Percentiles rank a stretch among this genome's conserved stretches.
These are phyloP conservation scores for Sordariomycetes sp. DNA, from an alignment of 2,329 filamentous ascomycete genomes.

Conservation along the genomic window DNA sequence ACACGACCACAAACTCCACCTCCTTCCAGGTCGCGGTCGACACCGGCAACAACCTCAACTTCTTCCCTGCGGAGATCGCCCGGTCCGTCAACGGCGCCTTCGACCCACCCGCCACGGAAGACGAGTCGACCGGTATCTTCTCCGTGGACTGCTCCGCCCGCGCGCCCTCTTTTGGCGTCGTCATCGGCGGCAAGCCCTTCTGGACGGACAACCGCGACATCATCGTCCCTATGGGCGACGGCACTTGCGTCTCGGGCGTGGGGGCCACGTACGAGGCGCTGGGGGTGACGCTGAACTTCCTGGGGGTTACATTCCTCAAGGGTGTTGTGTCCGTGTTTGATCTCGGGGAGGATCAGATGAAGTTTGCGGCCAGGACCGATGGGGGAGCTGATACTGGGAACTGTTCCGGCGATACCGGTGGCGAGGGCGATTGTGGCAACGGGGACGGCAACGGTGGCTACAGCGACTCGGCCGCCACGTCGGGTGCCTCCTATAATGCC, in stretches of 20 bases:
- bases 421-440: no score
- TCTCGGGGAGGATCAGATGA: background rate
- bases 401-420: no score
- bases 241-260: background rate
- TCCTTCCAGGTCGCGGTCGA: slow-evolving; percentile 13
- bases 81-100: background rate
- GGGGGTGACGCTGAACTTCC: background rate
- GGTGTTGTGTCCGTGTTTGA: background rate
- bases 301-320: background rate
- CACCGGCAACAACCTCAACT: slow-evolving; percentile 16
- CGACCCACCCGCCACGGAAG: background rate
- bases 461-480: no score
- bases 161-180: background rate
- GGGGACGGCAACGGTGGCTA: no score
- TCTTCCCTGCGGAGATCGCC: slow-evolving; percentile 10
- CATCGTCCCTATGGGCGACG: background rate
- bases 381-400: no score
- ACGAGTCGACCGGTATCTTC: slow-evolving; percentile 16
- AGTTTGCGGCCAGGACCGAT: background rate
- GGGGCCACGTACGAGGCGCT: background rate
- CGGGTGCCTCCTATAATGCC: no score
- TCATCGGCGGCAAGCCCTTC: background rate
- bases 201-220: background rate
- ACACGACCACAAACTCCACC: slow-evolving; percentile 8
- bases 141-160: slow-evolving; percentile 5